Conservation (phyloP, 129 eudicot species). For the Smallanthus sonchifolius region DNA sequence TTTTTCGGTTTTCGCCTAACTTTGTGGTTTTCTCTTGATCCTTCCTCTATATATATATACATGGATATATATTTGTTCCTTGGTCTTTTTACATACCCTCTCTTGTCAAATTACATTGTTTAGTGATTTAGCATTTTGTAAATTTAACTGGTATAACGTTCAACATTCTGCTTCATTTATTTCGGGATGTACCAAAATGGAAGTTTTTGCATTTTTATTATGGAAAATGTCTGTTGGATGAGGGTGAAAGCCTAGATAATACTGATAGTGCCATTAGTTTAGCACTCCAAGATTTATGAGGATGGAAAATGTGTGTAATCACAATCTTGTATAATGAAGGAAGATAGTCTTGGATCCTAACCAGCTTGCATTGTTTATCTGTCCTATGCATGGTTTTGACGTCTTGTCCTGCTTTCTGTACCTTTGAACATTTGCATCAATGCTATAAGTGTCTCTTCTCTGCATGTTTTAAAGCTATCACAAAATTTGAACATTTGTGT, state of each 20-base stretch:
- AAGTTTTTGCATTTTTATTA: not conserved
- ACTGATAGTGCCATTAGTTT: not conserved
- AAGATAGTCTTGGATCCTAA: not conserved
- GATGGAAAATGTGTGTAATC: not conserved
- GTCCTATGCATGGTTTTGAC: not conserved
- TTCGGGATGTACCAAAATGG: not conserved
- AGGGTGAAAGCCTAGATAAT: not conserved
- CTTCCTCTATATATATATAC: no score
- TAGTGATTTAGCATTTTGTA: conserved; percentile 2
- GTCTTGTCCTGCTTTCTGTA: not conserved
- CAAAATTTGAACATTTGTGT: not conserved
- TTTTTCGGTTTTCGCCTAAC: no score
- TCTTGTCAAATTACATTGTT: not conserved
- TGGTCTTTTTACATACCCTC: not conserved
- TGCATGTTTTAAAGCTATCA: not conserved
- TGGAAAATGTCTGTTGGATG: not conserved
- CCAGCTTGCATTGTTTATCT: not conserved
- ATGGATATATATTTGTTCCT: not conserved
- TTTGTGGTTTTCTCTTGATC: no score
- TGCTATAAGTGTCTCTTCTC: not conserved
- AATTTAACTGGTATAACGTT: not conserved
- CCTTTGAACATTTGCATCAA: not conserved
- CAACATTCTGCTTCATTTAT: not conserved
- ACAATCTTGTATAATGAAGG: not conserved
- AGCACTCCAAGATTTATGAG: not conserved